Evolutionary conservation across 768 basidiomycete species (phyloP), one percentile per base, ranked within the genome.

Genomic region (Tephrocybe rancida): DNA sequence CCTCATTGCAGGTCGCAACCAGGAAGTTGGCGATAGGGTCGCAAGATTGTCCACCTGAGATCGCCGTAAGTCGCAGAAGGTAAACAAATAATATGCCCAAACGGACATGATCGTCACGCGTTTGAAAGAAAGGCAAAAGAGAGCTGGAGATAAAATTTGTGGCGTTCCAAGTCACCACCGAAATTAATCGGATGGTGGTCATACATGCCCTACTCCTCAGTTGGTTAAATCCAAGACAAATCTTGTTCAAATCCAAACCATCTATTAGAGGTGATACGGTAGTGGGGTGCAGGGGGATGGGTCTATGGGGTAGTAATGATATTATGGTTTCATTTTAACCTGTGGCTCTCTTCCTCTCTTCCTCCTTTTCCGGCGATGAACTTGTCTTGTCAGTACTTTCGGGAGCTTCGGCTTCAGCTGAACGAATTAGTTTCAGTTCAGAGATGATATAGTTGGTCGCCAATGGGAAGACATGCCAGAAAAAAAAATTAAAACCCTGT

Each of bases 401-500:
- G 27, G 61, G 48, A 38, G 61, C 50, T 53, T 60, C 57, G 41
- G 60, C 59, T 55, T 65, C 52, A 59, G 57, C 66, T 64, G 65
- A 64, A 60, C 60, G 57, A 58, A 59, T 39, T 61, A 61, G 52
- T 55, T 59, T 34, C 63, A 62, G 44, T 61, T 61, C 59, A 61
- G 63, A 58, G 57, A 55, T 27, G 13, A 26, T 35, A 53, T 30
- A 34, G 16, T 43, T 39, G 37, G 55, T 55, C 58, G 62, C 61
- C 64, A 69, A 64, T 58, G 66, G 67, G 67, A 72, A 68, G 71
- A 80, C 74, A 77, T 77, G 75, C 76, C 76, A 77, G 75, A 71
- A 57, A 44, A 58, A 78, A 75, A 80, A 79, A 80, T 87, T 72
- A 92, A 74, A 81, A 73, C 61, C 86, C 82, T 75, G 82, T 85